phyloP scores from a whole-genome alignment of 176 grass and related monocot species.

The Poa pratensis region DNA sequence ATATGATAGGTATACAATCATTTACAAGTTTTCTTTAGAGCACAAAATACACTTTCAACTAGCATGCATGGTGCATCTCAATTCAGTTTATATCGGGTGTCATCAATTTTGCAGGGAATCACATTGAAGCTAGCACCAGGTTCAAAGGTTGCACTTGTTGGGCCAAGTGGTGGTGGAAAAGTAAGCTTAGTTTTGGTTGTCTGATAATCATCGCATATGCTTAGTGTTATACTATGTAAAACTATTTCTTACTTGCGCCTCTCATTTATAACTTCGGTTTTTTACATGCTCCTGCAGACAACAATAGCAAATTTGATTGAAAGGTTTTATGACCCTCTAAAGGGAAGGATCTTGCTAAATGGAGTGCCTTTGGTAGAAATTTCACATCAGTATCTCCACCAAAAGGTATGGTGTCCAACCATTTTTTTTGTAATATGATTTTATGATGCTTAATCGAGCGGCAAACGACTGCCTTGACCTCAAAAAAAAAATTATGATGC shows the following conservation, averaged over 20 bases:
- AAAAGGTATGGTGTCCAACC: constrained; percentile 59
- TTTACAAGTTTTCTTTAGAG: constrained; percentile 10
- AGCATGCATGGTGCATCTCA: constrained; percentile 3
- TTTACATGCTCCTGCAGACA: constrained; percentile 65
- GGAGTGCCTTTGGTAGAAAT: constrained; percentile 84
- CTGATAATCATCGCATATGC: constrained; percentile 7
- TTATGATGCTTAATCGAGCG: too few relatives aligned
- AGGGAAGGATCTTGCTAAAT: constrained; percentile 85
- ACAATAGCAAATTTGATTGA: constrained; percentile 99
- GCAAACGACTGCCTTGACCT: too few relatives aligned
- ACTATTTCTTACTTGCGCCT: constrained; percentile 7
- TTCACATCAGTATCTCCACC: constrained; percentile 83
- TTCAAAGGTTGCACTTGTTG: constrained; percentile 96
- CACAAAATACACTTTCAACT: background rate
- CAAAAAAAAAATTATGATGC: background rate
- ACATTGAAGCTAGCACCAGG: constrained; percentile 87
- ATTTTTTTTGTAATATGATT: background rate
- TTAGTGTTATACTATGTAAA: constrained; percentile 24
- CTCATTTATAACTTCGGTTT: constrained; percentile 12
- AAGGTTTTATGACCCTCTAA: constrained; percentile 96
- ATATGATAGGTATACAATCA: background rate
- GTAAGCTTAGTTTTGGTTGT: constrained; percentile 43
- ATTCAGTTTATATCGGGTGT: constrained; percentile 1
- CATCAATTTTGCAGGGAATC: constrained; percentile 74
- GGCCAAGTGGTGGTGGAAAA: constrained; percentile 97